Evolutionary conservation across 73 alveolate genomes (phyloP), one percentile per base, ranked within the genome.

Genomic region (Symbiodinium natans): DNA sequence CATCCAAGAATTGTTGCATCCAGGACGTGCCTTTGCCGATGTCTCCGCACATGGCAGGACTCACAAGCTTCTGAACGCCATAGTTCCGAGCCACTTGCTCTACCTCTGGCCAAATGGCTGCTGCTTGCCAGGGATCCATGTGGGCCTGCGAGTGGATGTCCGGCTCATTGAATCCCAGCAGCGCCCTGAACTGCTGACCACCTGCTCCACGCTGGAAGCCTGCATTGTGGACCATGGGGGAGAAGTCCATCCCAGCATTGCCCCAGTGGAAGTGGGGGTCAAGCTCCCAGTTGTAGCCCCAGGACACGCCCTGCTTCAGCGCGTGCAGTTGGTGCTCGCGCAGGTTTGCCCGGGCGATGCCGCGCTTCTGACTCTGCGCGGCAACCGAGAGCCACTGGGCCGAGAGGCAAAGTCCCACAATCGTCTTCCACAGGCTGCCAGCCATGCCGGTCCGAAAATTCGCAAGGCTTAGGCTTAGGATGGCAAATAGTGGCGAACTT

Each of bases 1-100:
- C n/a, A n/a, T n/a, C n/a, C n/a, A n/a, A n/a, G n/a, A n/a, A n/a
- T n/a, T n/a, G n/a, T n/a, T n/a, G n/a, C 42, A 86, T 86, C 93
- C 93, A 86, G 54, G 82, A 86, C 7, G 93, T 86, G 93, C 93
- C 93, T 36, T 86, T 86, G 83, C 93, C 93, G 27, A 86, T 86
- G 83, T 86, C 93, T 25, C 93, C 93, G 40, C 93, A 86, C 93
- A 86, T 86, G 41, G 93, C 93, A 21, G 93, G 93, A 27, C 93
- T 86, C 15, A 86, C 93, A 75, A 86, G 68, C 52, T 34, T 86
- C 63, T 52, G 93, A 75, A 86, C 93, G 19, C 93, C 93, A 54
- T 52, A 52, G 93, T 86, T 86, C 17, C 83, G 82, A 21, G 93
- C 93, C 93, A 86, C 93, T 2, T 42, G 93, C 42, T 86, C 93